These are phyloP conservation scores for Rhododendron mucronatum DNA, from an alignment of 148 eudicot genomes.

Conservation along the genomic window DNA sequence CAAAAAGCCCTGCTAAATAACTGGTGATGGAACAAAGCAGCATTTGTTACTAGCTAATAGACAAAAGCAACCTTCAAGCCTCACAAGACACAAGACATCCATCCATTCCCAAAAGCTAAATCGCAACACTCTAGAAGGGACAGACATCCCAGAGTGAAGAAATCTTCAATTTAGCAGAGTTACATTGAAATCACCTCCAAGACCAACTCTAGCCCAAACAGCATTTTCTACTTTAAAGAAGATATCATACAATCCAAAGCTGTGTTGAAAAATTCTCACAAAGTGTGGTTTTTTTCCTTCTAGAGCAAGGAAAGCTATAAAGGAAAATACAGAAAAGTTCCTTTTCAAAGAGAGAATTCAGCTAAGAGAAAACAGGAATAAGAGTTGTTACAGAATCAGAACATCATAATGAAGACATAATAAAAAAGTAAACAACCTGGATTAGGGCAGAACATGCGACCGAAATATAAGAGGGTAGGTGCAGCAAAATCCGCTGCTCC, in stretches of 20 bases:
- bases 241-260: background rate
- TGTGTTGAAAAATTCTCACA: background rate
- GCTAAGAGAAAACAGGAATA: background rate
- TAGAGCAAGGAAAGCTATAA: background rate
- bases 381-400: background rate
- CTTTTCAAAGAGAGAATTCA: background rate
- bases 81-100: background rate
- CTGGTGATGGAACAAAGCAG: background rate
- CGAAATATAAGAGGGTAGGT: conserved; percentile 92
- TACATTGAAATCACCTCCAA: background rate
- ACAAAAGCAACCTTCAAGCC: background rate
- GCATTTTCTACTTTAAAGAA: background rate
- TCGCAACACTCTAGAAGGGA: background rate
- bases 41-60: background rate
- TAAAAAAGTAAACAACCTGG: background rate
- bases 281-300: background rate
- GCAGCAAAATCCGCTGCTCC: conserved; percentile 91
- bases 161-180: background rate
- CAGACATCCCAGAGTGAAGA: background rate
- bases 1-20: background rate
- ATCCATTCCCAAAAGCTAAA: background rate
- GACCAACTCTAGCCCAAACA: background rate
- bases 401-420: background rate
- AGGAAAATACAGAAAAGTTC: background rate
- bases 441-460: conserved; percentile 24